Evolutionary conservation across 2,329 filamentous ascomycete genomes (phyloP), one percentile per base, ranked within the genome.

Genomic region (Ophiostoma perfectum): DNA sequence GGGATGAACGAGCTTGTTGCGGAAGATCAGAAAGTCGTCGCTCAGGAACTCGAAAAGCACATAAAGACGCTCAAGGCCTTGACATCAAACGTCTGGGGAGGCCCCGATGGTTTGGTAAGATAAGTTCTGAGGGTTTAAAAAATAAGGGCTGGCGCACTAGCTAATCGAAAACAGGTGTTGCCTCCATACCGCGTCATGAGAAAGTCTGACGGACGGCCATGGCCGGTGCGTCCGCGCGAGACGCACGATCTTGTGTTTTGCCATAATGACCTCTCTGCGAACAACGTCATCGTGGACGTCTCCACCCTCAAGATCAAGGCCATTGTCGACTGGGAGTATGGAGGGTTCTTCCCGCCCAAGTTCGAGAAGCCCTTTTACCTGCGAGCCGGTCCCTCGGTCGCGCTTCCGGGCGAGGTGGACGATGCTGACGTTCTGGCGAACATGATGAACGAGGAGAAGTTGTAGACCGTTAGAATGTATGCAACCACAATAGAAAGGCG

Each of bases 281-380:
- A 72, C 64, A 74, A 75, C 58, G 67, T 75, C 52, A 71, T 74
- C 18, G 73, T 76, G 55, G 69, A 75, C 68, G 72, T 73, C 14
- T 67, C 60, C 4, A 74, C 72, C 14, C 68, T 74, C n/a, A 72
- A 70, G 63, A 74, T 76, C 52, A 71, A 69, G 8, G 73, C 71
- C 36, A 73, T 74, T 52, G 69, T 76, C 55, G 74, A 76, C 70
- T 74, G 74, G 74, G 74, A 76, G 67, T 74, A 73, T 67, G 73
- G 67, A 16, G 74, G 74, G 9, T 75, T 75, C 68, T 75, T 70
- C 55, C 74, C 75, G 2, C 42, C 64, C 3, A 70, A 73, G 66
- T 77, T 77, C 67, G 75, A 77, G 67, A 68, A 66, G 47, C 67
- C 45, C 12, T 47, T 73, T 36, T 76, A 73, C 44, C 69, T 62